phyloP scores from a whole-genome alignment of 768 basidiomycete genomes.

The Lactarius tabidus region DNA sequence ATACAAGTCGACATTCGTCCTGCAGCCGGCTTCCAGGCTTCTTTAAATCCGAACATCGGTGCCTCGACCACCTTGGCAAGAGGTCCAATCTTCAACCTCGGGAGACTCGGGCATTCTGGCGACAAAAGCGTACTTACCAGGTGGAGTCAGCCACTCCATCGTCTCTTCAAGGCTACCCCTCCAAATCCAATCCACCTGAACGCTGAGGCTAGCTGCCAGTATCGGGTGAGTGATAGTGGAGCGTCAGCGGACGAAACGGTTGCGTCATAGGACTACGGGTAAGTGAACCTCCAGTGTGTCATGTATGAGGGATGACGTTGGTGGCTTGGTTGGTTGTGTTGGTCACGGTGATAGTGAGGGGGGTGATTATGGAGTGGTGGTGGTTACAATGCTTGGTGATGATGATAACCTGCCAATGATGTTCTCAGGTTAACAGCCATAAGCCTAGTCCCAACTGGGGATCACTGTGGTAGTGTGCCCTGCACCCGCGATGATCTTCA shows the following conservation, averaged over 20 bases:
- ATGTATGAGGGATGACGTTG: neutral
- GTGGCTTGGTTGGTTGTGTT: neutral
- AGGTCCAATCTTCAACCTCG: neutral
- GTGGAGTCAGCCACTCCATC: neutral
- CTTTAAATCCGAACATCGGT: neutral
- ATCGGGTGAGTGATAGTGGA: neutral
- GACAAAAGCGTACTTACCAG: neutral
- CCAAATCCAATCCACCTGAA: neutral
- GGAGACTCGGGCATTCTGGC: neutral
- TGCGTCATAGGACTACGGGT: neutral
- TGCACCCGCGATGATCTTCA: neutral
- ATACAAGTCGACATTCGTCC: neutral
- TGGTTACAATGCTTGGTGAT: neutral
- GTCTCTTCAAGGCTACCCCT: neutral
- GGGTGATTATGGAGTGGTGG: neutral
- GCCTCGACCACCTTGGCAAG: neutral
- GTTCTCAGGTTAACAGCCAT: neutral
- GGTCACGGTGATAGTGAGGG: too few species aligned
- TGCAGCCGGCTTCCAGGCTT: neutral
- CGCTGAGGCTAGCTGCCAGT: neutral
- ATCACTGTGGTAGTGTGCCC: neutral
- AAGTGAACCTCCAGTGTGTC: too few species aligned
- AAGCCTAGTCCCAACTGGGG: neutral
- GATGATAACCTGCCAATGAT: neutral
- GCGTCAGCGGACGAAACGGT: neutral